Evolutionary conservation across 352 stramenopile genomes (phyloP).

Genomic region (Blastocystis sp.): DNA sequence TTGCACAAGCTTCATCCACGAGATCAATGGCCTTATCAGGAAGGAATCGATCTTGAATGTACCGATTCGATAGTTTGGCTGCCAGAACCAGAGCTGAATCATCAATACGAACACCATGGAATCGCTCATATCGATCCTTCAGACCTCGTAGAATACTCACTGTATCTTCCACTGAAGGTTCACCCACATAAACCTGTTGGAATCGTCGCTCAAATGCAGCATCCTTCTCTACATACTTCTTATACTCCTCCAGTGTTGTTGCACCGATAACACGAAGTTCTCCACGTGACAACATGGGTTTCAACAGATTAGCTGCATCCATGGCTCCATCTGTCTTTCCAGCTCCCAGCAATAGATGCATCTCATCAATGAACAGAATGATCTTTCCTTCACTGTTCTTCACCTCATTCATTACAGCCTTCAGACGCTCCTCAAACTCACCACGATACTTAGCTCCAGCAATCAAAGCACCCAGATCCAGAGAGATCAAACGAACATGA

Average conservation of each 20-base stretch:
- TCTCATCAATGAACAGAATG: slow-evolving; percentile 96
- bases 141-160: slow-evolving; percentile 89
- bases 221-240: slow-evolving; percentile 95
- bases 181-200: slow-evolving; percentile 86
- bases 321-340: slow-evolving; percentile 83
- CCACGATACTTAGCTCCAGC: slow-evolving; percentile 92
- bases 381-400: slow-evolving; percentile 85
- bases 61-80: slow-evolving; percentile 83
- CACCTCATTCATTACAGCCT: slow-evolving; percentile 85
- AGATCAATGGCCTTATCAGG: slow-evolving; percentile 88
- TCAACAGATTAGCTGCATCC: slow-evolving; percentile 93
- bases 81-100: slow-evolving; percentile 85
- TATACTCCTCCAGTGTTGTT: slow-evolving; percentile 93
- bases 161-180: slow-evolving; percentile 85
- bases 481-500: slow-evolving; percentile 76
- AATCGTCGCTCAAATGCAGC: slow-evolving; percentile 91
- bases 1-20: slow-evolving; percentile 84
- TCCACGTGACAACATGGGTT: slow-evolving; percentile 88
- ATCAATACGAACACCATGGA: slow-evolving; percentile 88
- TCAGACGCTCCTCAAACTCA: slow-evolving; percentile 94
- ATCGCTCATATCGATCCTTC: slow-evolving; percentile 87
- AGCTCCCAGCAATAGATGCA: slow-evolving; percentile 88
- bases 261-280: slow-evolving; percentile 91
- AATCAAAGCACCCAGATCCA: slow-evolving; percentile 91
- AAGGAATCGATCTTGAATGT: slow-evolving; percentile 82